Evolutionary conservation across 768 basidiomycete species (phyloP).

Genomic region (Mycena alexandri): DNA sequence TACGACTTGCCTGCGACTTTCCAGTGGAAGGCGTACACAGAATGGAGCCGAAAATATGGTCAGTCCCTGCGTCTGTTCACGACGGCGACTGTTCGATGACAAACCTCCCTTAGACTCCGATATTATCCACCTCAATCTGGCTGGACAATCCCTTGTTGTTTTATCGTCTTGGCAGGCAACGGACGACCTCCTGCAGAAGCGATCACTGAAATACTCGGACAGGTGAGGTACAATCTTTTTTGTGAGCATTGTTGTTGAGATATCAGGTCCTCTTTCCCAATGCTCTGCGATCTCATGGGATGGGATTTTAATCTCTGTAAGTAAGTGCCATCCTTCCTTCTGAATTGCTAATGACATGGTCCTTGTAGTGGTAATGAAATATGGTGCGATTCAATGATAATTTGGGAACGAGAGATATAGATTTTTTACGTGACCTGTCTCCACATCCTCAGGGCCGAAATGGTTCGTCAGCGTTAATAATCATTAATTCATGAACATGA

Average conservation of each 20-base stretch:
- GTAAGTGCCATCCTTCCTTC: neutral
- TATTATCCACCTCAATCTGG: constrained; percentile 44
- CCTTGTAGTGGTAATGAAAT: constrained; percentile 23
- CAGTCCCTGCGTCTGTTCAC: too few species aligned
- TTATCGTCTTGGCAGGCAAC: constrained; percentile 46
- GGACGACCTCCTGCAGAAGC: constrained; percentile 52
- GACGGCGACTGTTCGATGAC: too few species aligned
- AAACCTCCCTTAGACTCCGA: constrained; percentile 39
- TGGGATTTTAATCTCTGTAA: constrained; percentile 9
- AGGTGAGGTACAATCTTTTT: constrained; percentile 1
- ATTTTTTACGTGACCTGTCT: neutral
- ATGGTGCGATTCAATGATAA: constrained; percentile 9
- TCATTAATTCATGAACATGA: neutral
- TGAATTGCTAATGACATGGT: too few species aligned
- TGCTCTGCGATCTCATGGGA: constrained; percentile 26
- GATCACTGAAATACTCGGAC: constrained; percentile 41
- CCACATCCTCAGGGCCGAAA: constrained; percentile 1
- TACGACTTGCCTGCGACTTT: too few species aligned
- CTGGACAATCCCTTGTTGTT: constrained; percentile 45
- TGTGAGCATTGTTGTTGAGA: too few species aligned
- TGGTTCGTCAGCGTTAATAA: constrained; percentile 1
- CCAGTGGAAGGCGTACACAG: too few species aligned
- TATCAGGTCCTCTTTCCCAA: constrained; percentile 9
- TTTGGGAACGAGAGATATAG: neutral
- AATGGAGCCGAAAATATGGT: too few species aligned